A percentile compares a stretch with the other conserved stretches of the same genome.
phyloP scores from a whole-genome alignment of 768 basidiomycete species.

The Suillus alpinus region DNA sequence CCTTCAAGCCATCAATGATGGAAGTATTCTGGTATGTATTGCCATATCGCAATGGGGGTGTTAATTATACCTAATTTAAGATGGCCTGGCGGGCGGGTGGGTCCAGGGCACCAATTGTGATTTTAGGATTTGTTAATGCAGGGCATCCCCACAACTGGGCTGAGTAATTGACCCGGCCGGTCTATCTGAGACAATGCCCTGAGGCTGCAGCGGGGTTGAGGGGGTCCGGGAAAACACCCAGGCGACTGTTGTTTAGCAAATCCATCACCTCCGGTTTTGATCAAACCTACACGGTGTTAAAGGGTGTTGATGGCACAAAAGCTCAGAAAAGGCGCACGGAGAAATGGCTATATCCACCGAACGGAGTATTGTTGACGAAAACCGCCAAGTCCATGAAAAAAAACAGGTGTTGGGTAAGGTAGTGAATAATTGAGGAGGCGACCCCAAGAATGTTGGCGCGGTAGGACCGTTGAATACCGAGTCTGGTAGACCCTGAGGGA shows the following conservation, averaged over 20 bases:
- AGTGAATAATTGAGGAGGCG: conserved; percentile 9
- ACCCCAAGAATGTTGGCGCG: neutral
- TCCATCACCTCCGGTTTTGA: conserved; percentile 13
- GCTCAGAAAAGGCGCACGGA: neutral
- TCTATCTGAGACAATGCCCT: conserved; percentile 15
- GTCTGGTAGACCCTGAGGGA: neutral
- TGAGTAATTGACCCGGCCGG: conserved; percentile 14
- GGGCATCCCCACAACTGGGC: conserved; percentile 20
- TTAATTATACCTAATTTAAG: conserved; percentile 20
- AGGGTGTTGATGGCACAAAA: neutral
- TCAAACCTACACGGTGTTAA: conserved; percentile 11
- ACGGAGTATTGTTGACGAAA: conserved; percentile 17
- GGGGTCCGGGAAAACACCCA: conserved; percentile 22
- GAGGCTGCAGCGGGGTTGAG: conserved; percentile 17
- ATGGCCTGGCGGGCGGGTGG: conserved; percentile 12
- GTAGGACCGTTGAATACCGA: neutral
- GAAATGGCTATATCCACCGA: conserved; percentile 11
- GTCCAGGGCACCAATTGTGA: conserved; percentile 26
- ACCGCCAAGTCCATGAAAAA: conserved; percentile 19
- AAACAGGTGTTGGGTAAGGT: conserved; percentile 12
- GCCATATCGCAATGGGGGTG: conserved; percentile 15
- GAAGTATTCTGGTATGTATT: conserved; percentile 20
- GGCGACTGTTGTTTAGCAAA: conserved; percentile 18
- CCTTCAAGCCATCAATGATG: conserved; percentile 26
- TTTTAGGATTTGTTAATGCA: conserved; percentile 22